A percentile compares a stretch with the other conserved stretches of the same genome.
Conservation (phyloP, 1,284 basidiomycete genomes). For the Cystobasidiaceae sp. region DNA sequence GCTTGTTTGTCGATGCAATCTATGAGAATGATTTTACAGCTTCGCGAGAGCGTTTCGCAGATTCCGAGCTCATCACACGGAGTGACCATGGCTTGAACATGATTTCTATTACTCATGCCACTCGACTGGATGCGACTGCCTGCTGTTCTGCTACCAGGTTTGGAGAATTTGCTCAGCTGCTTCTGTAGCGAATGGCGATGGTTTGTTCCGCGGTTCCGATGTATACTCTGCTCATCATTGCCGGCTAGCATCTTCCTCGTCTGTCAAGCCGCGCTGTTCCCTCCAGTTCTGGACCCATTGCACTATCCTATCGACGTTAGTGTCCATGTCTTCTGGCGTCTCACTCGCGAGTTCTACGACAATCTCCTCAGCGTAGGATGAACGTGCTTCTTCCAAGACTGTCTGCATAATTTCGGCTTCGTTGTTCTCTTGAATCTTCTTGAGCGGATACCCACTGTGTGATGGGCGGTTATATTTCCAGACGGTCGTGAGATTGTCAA, state of each 20-base stretch:
- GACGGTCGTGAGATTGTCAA: too few relatives aligned
- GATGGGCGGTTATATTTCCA: neutral
- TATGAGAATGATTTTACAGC: too few relatives aligned
- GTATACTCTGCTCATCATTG: neutral
- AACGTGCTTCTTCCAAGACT: constrained; percentile 78
- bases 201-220: neutral
- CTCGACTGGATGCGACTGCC: too few relatives aligned
- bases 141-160: too few relatives aligned
- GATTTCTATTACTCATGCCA: too few relatives aligned
- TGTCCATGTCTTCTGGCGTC: constrained; percentile 71
- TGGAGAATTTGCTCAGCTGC: neutral
- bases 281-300: constrained; percentile 80
- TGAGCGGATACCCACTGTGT: constrained; percentile 72
- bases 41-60: too few relatives aligned
- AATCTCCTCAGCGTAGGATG: constrained; percentile 76
- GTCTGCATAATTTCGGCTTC: constrained; percentile 97
- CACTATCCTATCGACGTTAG: constrained; percentile 76
- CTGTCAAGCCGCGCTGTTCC: constrained; percentile 19
- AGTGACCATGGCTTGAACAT: too few relatives aligned
- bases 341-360: constrained; percentile 82
- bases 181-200: neutral
- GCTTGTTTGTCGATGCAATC: too few relatives aligned
- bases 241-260: neutral
- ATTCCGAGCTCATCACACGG: too few relatives aligned
- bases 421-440: constrained; percentile 98